Evolutionary conservation across 2,329 filamentous ascomycete species (phyloP).

Genomic region (Botrytis medusae): DNA sequence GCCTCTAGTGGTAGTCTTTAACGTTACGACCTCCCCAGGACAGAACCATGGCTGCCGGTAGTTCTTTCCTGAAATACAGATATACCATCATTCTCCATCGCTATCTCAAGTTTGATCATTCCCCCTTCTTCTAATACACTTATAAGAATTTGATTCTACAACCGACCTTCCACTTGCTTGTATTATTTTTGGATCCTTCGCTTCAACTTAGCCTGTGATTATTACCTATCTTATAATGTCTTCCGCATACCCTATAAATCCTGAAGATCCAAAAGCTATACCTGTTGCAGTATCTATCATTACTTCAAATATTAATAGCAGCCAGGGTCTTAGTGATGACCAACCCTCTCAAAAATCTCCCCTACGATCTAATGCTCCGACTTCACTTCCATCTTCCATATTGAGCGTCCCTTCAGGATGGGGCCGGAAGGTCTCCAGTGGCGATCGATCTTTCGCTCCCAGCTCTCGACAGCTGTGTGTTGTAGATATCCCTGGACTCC

Average conservation of each 20-base stretch:
- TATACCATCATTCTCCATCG: too few species aligned
- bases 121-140: not conserved
- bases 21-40: not conserved
- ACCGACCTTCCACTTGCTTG: not conserved
- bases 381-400: not conserved
- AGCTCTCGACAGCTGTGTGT: conserved; percentile 6
- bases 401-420: not conserved
- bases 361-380: conserved; percentile 2
- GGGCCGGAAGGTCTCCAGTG: not conserved
- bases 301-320: not conserved
- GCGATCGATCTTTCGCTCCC: conserved; percentile 6
- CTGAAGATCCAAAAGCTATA: not conserved
- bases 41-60: not conserved
- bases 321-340: not conserved
- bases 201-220: not conserved
- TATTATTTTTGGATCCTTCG: not conserved
- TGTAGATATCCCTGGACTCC: not conserved
- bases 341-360: not conserved
- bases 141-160: not conserved
- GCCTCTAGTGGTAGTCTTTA: not conserved
- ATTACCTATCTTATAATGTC: not conserved
- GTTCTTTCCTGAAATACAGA: not conserved
- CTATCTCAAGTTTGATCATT: not conserved
- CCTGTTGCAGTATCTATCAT: not conserved
- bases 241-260: not conserved